Base-by-base conservation (phyloP, 768 basidiomycete species). In the Gloeopeniophorella convolvens region DNA sequence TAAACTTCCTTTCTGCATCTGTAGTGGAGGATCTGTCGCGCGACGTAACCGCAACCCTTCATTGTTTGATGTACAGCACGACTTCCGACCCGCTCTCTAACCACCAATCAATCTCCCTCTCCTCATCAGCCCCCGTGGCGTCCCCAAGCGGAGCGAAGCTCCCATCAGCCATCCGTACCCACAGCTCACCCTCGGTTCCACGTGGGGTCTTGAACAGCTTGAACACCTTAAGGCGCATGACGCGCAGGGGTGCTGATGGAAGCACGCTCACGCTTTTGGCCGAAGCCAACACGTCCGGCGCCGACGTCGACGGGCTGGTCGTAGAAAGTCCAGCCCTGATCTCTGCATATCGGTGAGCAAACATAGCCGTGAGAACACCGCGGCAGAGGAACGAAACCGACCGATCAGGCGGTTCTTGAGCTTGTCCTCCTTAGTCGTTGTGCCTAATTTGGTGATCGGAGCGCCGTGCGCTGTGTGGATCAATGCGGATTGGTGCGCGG, bases 81-180 rank as follows among this genome's bases (percentile, higher is more conserved):
- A 77, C 58, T 49, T 68, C 61, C 48, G 70, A 68, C 16, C 62
- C 75, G 7, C 76, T 73, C 50, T 88, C 84, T 31, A 90, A 61
- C 5, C 89, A 76, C 85, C 85, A 89, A 51, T 73, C 77, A 34
- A 89, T 62, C 45, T 80, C 74, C 47, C 74, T 75, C 11, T 63
- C 57, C 42, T 85, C 79, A 24, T 74, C 57, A 1, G 37, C 31
- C 13, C 47, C 55, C 11, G 42, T 50, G 15, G 24, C 31, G 37
- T 50, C 55, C 21, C 57, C 57, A 23, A 91, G 65, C 45, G 72
- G 69, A 21, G 70, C 66, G 24, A 79, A 66, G 3, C 64, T 47
- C 26, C 71, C 71, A 58, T 82, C 75, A 16, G 66, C 63, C 71
- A 85, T 73, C 36, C 67, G 68, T 35, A 83, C 62, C 80, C 82